Percentiles rank a stretch among this genome's conserved stretches.
Conservation (phyloP, 192 early-diverging fungal genomes). For the Coemansia sp. region DNA sequence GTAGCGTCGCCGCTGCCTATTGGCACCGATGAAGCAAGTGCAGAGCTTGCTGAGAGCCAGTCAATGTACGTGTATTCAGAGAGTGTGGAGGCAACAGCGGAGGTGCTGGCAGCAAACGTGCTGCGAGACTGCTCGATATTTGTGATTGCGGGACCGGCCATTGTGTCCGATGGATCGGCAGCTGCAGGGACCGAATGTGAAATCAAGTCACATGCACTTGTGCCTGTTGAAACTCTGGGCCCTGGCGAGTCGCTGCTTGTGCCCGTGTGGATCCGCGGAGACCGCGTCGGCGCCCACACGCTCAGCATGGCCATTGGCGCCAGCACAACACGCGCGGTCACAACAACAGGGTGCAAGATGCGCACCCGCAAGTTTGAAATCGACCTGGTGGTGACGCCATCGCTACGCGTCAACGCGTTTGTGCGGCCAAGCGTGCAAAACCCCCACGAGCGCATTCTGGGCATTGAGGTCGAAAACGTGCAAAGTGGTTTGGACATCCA, state of each 20-base stretch:
- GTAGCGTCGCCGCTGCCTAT: conserved; percentile 20
- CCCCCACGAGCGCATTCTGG: conserved; percentile 85
- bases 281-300: conserved; percentile 83
- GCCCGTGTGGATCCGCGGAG: conserved; percentile 88
- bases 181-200: background rate
- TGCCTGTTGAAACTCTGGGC: conserved; percentile 49
- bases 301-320: conserved; percentile 39
- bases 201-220: background rate
- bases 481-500: conserved; percentile 30
- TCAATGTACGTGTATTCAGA: conserved; percentile 19
- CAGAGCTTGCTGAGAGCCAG: background rate
- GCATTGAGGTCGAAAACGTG: conserved; percentile 75
- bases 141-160: conserved; percentile 2
- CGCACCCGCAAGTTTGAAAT: conserved; percentile 44
- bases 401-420: conserved; percentile 92
- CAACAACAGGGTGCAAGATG: conserved; percentile 12
- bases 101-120: conserved; percentile 24
- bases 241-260: conserved; percentile 71
- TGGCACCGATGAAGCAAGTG: conserved; percentile 1
- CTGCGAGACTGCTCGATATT: conserved; percentile 37
- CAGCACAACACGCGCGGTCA: conserved; percentile 6
- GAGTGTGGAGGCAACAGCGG: conserved; percentile 7
- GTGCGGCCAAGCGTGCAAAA: conserved; percentile 76
- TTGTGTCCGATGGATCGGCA: conserved; percentile 6
- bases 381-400: conserved; percentile 71